Conservation (phyloP, 208 protist species). For the Leptomonas pyrrhocoris region DNA sequence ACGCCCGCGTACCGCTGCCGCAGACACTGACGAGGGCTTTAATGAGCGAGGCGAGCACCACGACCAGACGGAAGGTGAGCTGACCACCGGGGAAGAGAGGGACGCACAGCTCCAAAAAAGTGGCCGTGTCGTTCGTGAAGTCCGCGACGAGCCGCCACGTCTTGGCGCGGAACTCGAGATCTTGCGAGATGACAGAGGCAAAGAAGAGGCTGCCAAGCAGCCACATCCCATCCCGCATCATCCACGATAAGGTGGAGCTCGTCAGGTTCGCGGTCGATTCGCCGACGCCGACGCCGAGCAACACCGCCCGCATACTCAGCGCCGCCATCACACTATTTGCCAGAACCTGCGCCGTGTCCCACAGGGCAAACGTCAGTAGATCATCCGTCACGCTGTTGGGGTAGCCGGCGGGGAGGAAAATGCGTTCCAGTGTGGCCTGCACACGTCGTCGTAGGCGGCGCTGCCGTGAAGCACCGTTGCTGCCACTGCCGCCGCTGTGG, state of each 20-base stretch:
- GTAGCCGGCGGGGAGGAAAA: constrained; percentile 68
- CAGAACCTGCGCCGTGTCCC: constrained; percentile 42
- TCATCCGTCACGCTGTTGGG: constrained; percentile 63
- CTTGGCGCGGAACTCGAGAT: constrained; percentile 60
- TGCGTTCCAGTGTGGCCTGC: constrained; percentile 20
- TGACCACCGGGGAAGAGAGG: constrained; percentile 30
- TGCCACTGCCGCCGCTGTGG: background rate
- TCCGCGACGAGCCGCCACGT: constrained; percentile 66
- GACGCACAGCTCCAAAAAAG: constrained; percentile 48
- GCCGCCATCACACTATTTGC: constrained; percentile 42
- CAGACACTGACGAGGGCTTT: constrained; percentile 57
- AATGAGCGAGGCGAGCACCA: constrained; percentile 36
- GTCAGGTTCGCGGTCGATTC: constrained; percentile 38
- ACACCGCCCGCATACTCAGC: constrained; percentile 56
- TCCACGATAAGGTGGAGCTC: constrained; percentile 56
- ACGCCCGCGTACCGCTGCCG: constrained; percentile 38
- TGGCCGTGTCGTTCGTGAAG: constrained; percentile 50
- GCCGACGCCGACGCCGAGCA: constrained; percentile 57
- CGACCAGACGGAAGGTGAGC: constrained; percentile 31
- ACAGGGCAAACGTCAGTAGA: constrained; percentile 36
- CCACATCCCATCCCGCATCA: constrained; percentile 60
- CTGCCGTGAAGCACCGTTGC: background rate
- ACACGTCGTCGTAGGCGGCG: constrained; percentile 5
- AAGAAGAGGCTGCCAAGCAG: constrained; percentile 59
- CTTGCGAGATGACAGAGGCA: constrained; percentile 33